Evolutionary conservation across 441 rosid genomes (phyloP).

Genomic region (Eruca vesicaria): DNA sequence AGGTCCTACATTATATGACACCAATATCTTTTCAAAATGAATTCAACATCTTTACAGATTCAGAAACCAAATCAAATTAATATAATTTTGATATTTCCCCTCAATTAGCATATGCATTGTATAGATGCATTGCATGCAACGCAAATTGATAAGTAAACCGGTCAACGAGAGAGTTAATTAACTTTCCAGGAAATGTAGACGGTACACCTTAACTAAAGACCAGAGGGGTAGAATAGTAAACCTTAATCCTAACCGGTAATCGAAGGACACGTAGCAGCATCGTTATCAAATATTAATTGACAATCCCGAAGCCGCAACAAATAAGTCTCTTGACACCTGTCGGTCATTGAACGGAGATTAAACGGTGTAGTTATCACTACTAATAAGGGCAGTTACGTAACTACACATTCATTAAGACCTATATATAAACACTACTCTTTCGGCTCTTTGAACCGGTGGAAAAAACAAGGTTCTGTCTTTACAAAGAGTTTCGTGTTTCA

Average conservation of each 20-base stretch:
- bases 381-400: conserved; percentile 5
- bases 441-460: neutral
- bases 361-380: conserved; percentile 14
- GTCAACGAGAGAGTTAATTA: neutral
- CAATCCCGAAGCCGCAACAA: conserved; percentile 19
- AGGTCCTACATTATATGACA: neutral
- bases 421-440: conserved; percentile 28
- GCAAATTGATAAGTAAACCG: conserved; percentile 2
- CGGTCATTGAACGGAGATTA: conserved; percentile 19
- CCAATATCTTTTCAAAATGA: neutral
- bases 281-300: neutral
- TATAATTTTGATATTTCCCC: neutral
- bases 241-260: neutral
- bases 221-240: neutral
- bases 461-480: neutral
- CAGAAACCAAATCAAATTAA: neutral
- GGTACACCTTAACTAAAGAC: neutral
- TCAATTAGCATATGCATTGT: conserved; percentile 3
- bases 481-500: conserved; percentile 17
- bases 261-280: conserved; percentile 16
- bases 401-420: neutral
- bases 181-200: neutral
- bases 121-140: neutral
- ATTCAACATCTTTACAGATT: neutral
- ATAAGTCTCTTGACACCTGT: neutral